Evolutionary conservation across 1,284 basidiomycete species (phyloP).

Genomic region (Papiliotrema flavescens): DNA sequence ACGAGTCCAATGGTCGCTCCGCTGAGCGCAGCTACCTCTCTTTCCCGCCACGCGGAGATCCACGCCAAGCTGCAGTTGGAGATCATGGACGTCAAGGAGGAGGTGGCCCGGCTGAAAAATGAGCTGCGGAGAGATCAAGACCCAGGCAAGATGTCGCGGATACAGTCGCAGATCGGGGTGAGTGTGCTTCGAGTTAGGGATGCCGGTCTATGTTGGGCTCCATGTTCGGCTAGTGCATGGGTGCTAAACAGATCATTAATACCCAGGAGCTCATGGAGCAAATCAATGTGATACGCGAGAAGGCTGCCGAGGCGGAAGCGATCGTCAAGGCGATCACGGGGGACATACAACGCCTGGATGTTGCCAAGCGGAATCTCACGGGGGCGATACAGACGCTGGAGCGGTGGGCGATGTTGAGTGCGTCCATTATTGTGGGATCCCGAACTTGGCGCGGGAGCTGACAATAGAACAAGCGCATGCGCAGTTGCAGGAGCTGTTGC

Average conservation of each 20-base stretch:
- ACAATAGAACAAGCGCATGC: constrained; percentile 70
- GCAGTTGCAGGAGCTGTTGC: constrained; percentile 73
- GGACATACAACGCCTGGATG: constrained; percentile 91
- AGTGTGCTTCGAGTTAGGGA: constrained; percentile 16
- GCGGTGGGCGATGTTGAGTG: constrained; percentile 89
- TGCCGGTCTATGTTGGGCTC: no score
- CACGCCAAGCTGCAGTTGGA: constrained; percentile 42
- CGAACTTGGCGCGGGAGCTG: neutral
- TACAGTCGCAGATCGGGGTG: constrained; percentile 91
- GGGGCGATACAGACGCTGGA: constrained; percentile 86
- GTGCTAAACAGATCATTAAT: no score
- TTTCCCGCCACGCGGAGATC: constrained; percentile 37
- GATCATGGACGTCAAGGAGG: constrained; percentile 50
- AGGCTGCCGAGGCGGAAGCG: constrained; percentile 91
- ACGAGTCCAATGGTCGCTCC: neutral
- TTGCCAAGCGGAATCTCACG: constrained; percentile 89
- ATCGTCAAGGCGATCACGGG: constrained; percentile 93
- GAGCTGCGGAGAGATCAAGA: constrained; percentile 73
- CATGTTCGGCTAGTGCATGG: no score
- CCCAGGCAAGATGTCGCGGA: constrained; percentile 75
- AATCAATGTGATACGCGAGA: constrained; percentile 90
- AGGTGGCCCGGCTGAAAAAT: constrained; percentile 65
- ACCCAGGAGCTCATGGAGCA: constrained; percentile 83
- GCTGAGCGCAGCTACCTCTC: constrained; percentile 22
- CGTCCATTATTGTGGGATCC: constrained; percentile 26